Evolutionary conservation across 768 basidiomycete species (phyloP), one percentile per base, ranked within the genome.

Genomic region (Pisolithus tinctorius): DNA sequence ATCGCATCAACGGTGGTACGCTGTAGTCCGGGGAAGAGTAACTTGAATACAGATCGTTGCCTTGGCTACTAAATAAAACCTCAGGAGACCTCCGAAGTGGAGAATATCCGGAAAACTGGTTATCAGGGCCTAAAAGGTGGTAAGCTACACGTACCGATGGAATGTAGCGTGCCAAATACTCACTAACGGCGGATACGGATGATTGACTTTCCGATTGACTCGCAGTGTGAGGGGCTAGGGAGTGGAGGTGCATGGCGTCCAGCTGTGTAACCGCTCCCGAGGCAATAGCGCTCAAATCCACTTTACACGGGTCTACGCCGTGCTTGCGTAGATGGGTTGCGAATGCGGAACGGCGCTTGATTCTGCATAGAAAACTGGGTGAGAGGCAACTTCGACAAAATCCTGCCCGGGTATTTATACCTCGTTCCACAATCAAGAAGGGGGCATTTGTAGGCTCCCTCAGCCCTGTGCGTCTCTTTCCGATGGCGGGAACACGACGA

Each of bases 401-500:
- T 40, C 8, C 23, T 10, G 11, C 40, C 43, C 11, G 13, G 20
- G 10, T 3, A 26, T 45, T 58, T 67, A 47, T 55, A 81, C 81
- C 65, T 74, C 46, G 78, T 78, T 41, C 60, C 66, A 55, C 83
- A 84, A n/a, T 63, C 62, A 23, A 53, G 44, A 34, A 69, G 54
- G 23, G 73, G 71, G 58, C 83, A 86, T 40, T 59, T 60, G 55
- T 75, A 80, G 26, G 67, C 69, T 26, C 72, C 71, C 25, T 68
- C 53, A 2, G 62, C 63, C 16, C 62, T 56, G 58, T 87, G 85
- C 2, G 71, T 76, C 64, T 86, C 84, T 59, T 76, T 79, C 50
- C 74, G 71, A 58, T 88, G 86, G 8, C 86, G 81, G 29, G 78
- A 69, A 55, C 81, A 71, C 42, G 86, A 86, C 0, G 86, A 87